Percentiles rank a stretch among this genome's conserved stretches.
These are phyloP conservation scores for Phyllosticta citribraziliensis DNA, from an alignment of 2,329 filamentous ascomycete species.

Conservation along the genomic window DNA sequence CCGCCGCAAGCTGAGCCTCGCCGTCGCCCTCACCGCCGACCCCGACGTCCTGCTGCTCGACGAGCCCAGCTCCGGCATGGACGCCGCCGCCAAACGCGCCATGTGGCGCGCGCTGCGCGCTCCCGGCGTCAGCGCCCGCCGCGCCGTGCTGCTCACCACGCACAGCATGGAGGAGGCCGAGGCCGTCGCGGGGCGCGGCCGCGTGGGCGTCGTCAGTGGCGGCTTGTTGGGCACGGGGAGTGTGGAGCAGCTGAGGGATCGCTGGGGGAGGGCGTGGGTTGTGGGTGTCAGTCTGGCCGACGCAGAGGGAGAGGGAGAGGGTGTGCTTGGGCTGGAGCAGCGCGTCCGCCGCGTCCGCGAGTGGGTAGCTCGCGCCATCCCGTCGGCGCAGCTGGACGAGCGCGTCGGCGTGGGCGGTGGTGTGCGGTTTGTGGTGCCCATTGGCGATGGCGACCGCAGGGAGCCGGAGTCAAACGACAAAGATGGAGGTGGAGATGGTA, in stretches of 20 bases:
- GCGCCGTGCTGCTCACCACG: conserved; percentile 80
- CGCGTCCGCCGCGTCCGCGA: conserved; percentile 40
- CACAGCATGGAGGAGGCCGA: conserved; percentile 96
- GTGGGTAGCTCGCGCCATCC: conserved; percentile 57
- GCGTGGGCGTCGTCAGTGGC: conserved; percentile 76
- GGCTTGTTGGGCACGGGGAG: conserved; percentile 79
- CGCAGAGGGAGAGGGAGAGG: conserved; percentile 45
- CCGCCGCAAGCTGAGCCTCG: conserved; percentile 82
- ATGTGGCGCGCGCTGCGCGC: conserved; percentile 83
- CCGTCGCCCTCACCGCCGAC: conserved; percentile 87
- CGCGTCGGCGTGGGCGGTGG: conserved; percentile 70
- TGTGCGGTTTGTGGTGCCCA: conserved; percentile 51
- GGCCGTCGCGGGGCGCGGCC: conserved; percentile 66
- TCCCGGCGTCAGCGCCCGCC: conserved; percentile 53
- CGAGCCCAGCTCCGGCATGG: conserved; percentile 80
- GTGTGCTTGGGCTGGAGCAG: neutral
- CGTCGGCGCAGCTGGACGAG: conserved; percentile 51
- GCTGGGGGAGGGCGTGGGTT: conserved; percentile 69
- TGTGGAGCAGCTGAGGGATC: conserved; percentile 58
- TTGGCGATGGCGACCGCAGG: neutral
- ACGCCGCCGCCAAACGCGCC: conserved; percentile 79
- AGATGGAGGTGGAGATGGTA: too few species aligned
- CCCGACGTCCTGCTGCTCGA: conserved; percentile 80
- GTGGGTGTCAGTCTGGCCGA: conserved; percentile 69
- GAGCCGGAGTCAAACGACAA: neutral